phyloP scores from a whole-genome alignment of 2,329 filamentous ascomycete genomes.

The Phoma sp. region DNA sequence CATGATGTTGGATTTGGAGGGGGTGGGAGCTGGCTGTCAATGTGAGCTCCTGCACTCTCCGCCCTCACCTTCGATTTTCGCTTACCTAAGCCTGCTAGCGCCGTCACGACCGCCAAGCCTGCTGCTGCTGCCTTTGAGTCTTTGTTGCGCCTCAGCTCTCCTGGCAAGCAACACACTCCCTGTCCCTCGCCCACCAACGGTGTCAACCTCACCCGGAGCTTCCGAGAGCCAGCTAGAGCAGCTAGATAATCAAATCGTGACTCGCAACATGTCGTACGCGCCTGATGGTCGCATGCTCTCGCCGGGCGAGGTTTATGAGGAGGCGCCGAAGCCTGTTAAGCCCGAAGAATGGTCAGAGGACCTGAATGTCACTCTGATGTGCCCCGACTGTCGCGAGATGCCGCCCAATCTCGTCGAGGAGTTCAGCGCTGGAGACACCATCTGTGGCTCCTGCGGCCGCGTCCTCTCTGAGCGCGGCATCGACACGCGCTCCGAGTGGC shows the following conservation, averaged over 20 bases:
- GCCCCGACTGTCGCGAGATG: conserved; percentile 85
- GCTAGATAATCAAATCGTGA: conserved; percentile 20
- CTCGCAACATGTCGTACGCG: conserved; percentile 38
- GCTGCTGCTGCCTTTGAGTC: background rate
- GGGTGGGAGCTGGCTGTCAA: conserved; percentile 38
- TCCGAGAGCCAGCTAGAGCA: conserved; percentile 18
- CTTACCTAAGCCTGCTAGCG: conserved; percentile 22
- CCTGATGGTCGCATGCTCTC: conserved; percentile 48
- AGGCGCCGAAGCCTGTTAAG: conserved; percentile 40
- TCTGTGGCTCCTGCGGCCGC: conserved; percentile 89
- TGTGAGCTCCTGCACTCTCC: conserved; percentile 23
- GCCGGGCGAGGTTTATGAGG: conserved; percentile 53
- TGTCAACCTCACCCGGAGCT: conserved; percentile 20
- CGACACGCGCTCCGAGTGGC: conserved; percentile 96
- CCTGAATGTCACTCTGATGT: conserved; percentile 82
- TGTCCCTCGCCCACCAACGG: conserved; percentile 30
- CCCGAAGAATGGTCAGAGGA: conserved; percentile 74
- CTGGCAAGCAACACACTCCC: conserved; percentile 17
- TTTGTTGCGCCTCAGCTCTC: conserved; percentile 8
- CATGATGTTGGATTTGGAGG: conserved; percentile 53
- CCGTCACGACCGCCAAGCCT: conserved; percentile 6
- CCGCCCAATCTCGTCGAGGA: conserved; percentile 95
- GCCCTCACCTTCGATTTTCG: conserved; percentile 17
- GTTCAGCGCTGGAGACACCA: conserved; percentile 88
- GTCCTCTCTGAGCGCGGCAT: conserved; percentile 91